Percentiles rank a stretch among this genome's conserved stretches.
Conservation (phyloP, 306 rosid species). For the Heteromeles arbutifolia region DNA sequence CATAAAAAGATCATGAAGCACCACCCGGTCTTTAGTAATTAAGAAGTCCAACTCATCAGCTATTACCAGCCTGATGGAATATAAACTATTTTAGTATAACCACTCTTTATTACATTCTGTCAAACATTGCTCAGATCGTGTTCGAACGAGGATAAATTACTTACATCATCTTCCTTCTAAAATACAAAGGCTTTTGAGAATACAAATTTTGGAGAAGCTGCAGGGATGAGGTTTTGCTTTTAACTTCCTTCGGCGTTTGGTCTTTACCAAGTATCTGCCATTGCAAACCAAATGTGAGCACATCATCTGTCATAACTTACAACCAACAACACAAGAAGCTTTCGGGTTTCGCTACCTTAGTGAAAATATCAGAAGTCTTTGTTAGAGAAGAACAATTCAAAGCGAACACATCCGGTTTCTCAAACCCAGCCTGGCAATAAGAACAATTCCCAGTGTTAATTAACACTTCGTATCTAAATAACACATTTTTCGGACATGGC, state of each 20-base stretch:
- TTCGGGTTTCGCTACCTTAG: constrained; percentile 42
- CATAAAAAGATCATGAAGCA: constrained; percentile 93
- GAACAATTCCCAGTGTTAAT: constrained; percentile 3
- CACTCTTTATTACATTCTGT: not conserved
- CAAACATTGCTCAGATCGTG: not conserved
- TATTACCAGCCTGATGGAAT: constrained; percentile 52
- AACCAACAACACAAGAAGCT: not conserved
- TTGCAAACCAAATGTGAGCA: constrained; percentile 19
- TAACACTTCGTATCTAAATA: not conserved
- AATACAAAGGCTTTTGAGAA: constrained; percentile 43
- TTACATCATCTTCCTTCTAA: constrained; percentile 66
- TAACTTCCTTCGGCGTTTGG: constrained; percentile 37
- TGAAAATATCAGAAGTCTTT: constrained; percentile 68
- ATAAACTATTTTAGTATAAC: not conserved
- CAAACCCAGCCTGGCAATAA: constrained; percentile 40
- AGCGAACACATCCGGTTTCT: constrained; percentile 54
- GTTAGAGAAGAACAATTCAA: constrained; percentile 65
- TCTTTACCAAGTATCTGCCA: constrained; percentile 53
- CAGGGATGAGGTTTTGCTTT: constrained; percentile 41
- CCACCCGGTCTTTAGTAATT: constrained; percentile 74
- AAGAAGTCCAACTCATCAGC: constrained; percentile 92
- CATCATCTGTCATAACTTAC: not conserved
- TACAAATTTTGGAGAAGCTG: constrained; percentile 72
- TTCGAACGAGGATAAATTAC: constrained; percentile 1
- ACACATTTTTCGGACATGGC: not conserved